Base-by-base conservation (phyloP, 2,329 filamentous ascomycete species). In the Elsinoe necatrix region DNA sequence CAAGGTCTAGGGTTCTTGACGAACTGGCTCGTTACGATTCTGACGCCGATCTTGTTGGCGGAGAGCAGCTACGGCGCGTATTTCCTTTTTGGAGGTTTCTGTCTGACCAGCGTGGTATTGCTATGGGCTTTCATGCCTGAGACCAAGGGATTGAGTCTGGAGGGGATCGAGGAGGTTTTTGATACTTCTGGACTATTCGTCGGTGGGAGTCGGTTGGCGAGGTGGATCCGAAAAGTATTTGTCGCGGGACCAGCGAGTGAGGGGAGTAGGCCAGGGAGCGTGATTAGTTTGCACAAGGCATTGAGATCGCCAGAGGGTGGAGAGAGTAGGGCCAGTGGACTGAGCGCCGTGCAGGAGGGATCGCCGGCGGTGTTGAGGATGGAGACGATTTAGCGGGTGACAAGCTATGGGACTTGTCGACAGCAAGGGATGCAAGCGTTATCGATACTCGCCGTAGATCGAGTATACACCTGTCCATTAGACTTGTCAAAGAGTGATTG, bases 1-100 rank as follows among this genome's bases (percentile, higher is more conserved):
- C 72, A 79, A 62, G 75, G 77, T 4, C 71, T 74, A 14, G 80
- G 80, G 48, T 82, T 78, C 72, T 61, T 69, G 20, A 61, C 62
- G 4, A 70, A 69, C 45, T 70, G 63, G 58, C 58, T 70, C n/a
- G 68, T 70, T 1, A 67, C 67, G 1, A 63, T 70, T 35, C 77
- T 76, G 1, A 77, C 77, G 0, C 69, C 75, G 11, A 72, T 81
- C 5, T 78, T 79, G 62, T 64, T 80, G 7, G 72, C 73, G 4
- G 66, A 71, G 23, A 65, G 70, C 7, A 61, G 67, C 4, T 67
- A 61, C 20, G 67, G 64, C 1, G 65, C 66, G 0, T 70, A 70
- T 55, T 70, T 69, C 54, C 56, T 70, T 37, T 69, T 69, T 37
- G 67, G 67, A 11, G 58, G 51, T 5, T 59, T 64, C 8, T 61